Evolutionary conservation across 2,329 filamentous ascomycete genomes (phyloP), one percentile per base, ranked within the genome.

Genomic region (Laburnicola sp.): DNA sequence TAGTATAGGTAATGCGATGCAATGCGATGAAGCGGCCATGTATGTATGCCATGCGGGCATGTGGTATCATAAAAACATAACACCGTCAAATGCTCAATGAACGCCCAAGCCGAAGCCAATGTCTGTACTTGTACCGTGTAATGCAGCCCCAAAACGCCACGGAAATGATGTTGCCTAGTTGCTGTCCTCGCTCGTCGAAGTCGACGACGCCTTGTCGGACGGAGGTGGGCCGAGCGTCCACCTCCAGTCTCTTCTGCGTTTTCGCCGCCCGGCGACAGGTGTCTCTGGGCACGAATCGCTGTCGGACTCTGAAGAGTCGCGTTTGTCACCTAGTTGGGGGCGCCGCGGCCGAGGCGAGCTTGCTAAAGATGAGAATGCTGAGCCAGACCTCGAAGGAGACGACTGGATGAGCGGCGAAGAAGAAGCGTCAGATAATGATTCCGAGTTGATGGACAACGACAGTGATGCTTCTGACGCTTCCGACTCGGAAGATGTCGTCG

Each of bases 201-300:
- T 59, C 3, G 63, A 61, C 16, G 58, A 40, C n/a, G 60, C 62
- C 38, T 60, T 62, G 57, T 54, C 58, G 6, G 60, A 55, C 3
- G 67, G 59, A 23, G 79, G 54, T 8, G 80, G 76, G 1, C 77
- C 80, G 8, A 84, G 66, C 1, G 82, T 84, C 82, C 82, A 84
- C 40, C 76, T 72, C 82, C 82, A 84, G 58, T 82, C 76, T 21
- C 81, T 68, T 25, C 76, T 76, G 34, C 79, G 74, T 63, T 84
- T 84, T 53, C 73, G 74, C 23, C 80, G 78, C 11, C 78, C 76
- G 21, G 80, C 78, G 11, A 80, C 74, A 3, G 81, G 81, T 2
- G 80, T 83, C 44, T 78, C 75, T 0, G 80, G 80, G 56, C 72
- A 75, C 2, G 76, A 77, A 38, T 77, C 75, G 56, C 77, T 78